Evolutionary conservation across 192 early-diverging fungal genomes (phyloP).

Genomic region (Oehlia diaphana): DNA sequence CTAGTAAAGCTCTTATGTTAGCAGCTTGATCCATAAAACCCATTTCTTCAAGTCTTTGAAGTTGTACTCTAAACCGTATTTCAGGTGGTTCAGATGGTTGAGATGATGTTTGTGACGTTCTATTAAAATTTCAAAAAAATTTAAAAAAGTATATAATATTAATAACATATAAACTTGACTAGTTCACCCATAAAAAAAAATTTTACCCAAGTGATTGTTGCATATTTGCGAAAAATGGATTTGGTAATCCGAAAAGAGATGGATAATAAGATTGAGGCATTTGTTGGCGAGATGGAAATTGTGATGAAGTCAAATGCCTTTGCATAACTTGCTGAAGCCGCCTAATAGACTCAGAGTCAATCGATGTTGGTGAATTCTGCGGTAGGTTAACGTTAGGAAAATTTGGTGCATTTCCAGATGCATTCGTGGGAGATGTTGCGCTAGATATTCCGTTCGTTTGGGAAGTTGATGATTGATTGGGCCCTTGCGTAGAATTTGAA

Average conservation of each 20-base stretch:
- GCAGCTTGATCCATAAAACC: constrained; percentile 83
- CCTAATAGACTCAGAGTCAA: constrained; percentile 14
- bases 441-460: neutral
- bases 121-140: neutral
- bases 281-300: constrained; percentile 17
- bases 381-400: neutral
- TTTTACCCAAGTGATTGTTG: constrained; percentile 1
- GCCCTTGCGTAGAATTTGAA: neutral
- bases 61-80: constrained; percentile 62
- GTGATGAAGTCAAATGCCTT: constrained; percentile 9
- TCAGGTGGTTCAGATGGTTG: constrained; percentile 51
- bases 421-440: constrained; percentile 13
- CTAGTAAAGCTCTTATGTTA: constrained; percentile 85
- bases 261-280: constrained; percentile 19
- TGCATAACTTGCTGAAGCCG: constrained; percentile 25
- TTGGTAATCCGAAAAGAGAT: constrained; percentile 19
- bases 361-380: neutral
- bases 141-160: neutral
- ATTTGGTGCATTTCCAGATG: neutral
- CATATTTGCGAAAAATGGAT: constrained; percentile 21
- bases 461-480: neutral
- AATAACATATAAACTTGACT: neutral
- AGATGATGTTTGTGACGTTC: neutral
- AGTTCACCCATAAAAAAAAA: neutral
- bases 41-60: constrained; percentile 88